Evolutionary conservation across 495 filamentous ascomycete genomes (phyloP), one percentile per base, ranked within the genome.

Genomic region (Aspergillus haitiensis): DNA sequence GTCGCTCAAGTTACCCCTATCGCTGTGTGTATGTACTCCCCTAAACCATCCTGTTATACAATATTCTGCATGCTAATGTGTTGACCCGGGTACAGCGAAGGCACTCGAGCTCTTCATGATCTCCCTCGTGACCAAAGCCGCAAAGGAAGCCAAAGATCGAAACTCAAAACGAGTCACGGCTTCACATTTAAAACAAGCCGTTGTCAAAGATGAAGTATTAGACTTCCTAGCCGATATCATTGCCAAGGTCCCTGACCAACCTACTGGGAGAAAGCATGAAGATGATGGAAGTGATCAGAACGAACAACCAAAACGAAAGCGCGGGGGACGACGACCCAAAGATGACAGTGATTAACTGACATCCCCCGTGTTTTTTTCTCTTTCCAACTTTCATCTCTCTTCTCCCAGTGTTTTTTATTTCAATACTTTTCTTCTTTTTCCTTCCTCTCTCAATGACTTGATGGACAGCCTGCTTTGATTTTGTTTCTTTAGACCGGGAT

Each of bases 91-190:
- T 51, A 57, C 48, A 84, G 84, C 83, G 63, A 97, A 98, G 76
- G 94, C 94, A 21, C 78, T 98, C 4, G 94, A 98, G 76, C 81
- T 98, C 15, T 98, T 98, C 72, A 98, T 98, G 93, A 92, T 97
- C 63, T 84, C 86, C 36, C 82, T 99, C 48, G 92, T 97, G 48
- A 88, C 86, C 35, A 92, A 91, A 73, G 88, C 93, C 45, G 90
- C 93, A 21, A 82, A 88, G 36, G 87, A 93, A 66, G 93, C 93
- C 48, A 86, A 85, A 47, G 84, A 87, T 55, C 88, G 87, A 64
- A 87, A 86, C 66, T 91, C 88, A 3, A 97, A 96, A 75, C 88
- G 92, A 60, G 89, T 98, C 64, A 93, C 90, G 7, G 89, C 91
- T 1, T 84, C 84, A 34, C 95, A 98, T 78, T 79, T 98, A 45